These are phyloP conservation scores for Mortierella sp. DNA, from an alignment of 371 early-diverging fungal species.

Conservation along the genomic window DNA sequence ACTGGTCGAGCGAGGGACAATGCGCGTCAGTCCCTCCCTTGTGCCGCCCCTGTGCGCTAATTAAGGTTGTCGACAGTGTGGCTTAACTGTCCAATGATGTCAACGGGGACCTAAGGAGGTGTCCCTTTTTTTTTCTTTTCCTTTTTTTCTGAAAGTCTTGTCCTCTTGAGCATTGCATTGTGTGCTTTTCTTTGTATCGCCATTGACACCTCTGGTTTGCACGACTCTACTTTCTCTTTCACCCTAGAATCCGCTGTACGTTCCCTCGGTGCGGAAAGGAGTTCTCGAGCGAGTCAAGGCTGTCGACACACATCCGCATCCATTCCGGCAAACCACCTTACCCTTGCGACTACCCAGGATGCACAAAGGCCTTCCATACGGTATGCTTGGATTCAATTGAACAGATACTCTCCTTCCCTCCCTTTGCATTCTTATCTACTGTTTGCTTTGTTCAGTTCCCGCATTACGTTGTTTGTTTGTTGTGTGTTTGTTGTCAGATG, in stretches of 20 bases:
- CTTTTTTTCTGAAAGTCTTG: not conserved
- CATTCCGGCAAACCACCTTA: constrained; percentile 31
- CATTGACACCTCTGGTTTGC: not conserved
- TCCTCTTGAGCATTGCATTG: not conserved
- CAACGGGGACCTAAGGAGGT: not conserved
- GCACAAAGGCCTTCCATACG: constrained; percentile 30
- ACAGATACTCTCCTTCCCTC: not conserved
- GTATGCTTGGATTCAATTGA: constrained; percentile 3
- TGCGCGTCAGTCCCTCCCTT: constrained; percentile 3
- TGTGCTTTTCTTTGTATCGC: not conserved
- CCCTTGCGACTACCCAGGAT: constrained; percentile 29
- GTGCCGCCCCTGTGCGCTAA: not conserved
- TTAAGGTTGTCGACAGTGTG: not conserved
- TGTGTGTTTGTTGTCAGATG: not conserved
- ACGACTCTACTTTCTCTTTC: not conserved
- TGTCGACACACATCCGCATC: constrained; percentile 29
- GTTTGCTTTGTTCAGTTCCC: not conserved
- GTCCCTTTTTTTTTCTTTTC: not conserved
- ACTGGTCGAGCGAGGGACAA: not conserved
- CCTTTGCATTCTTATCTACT: not conserved
- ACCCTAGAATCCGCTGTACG: constrained; percentile 23
- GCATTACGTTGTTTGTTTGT: not conserved
- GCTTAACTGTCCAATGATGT: constrained; percentile 6
- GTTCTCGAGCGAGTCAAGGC: constrained; percentile 25
- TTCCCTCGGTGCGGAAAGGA: constrained; percentile 35